Evolutionary conservation across 2,329 filamentous ascomycete species (phyloP), one percentile per base, ranked within the genome.

Genomic region (Hypocrella siamensis): DNA sequence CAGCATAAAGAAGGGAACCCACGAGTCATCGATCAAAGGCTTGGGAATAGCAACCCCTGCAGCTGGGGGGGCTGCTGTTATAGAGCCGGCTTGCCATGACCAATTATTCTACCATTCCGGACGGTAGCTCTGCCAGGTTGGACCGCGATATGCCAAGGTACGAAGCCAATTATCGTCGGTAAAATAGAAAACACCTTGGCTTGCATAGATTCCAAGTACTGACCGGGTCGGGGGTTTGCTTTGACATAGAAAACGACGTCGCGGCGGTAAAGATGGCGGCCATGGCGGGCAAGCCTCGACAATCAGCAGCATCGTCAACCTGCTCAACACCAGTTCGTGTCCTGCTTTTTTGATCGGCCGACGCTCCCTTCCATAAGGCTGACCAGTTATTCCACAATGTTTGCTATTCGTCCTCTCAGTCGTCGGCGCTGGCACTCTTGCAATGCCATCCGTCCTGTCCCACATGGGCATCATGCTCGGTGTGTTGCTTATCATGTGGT

Each of bases 401-500:
- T 15, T 21, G 35, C 42, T 50, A 34, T 46, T 33, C 14, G n/a
- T 17, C 2, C 30, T 8, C 8, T 10, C 46, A 90, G 83, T 98
- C 47, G 74, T 98, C 40, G 90, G 90, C 35, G 88, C 90, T 22
- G 90, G 90, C 33, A 86, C 92, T 2, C 72, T 98, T 26, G 90
- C 88, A 30, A 76, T 94, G 86, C 88, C 88, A n/a, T 77, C 83
- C 5, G 88, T 90, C 28, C 74, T 98, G 57, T 90, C 85, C 11
- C 85, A 93, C 48, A 93, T 96, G 75, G 90, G 90, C 46, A 86
- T 98, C 43, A 62, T 81, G 40, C 68, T 94, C 19, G 90, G 90
- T 27, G 68, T 76, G 21, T 58, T 86, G 34, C 72, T 96, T 27
- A 90, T 98, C 37, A 33, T 93, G 12, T 98, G 90, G 86, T 88